Evolutionary conservation across 2,329 filamentous ascomycete genomes (phyloP).

Genomic region (Chrysoporthe deuterocubensis): DNA sequence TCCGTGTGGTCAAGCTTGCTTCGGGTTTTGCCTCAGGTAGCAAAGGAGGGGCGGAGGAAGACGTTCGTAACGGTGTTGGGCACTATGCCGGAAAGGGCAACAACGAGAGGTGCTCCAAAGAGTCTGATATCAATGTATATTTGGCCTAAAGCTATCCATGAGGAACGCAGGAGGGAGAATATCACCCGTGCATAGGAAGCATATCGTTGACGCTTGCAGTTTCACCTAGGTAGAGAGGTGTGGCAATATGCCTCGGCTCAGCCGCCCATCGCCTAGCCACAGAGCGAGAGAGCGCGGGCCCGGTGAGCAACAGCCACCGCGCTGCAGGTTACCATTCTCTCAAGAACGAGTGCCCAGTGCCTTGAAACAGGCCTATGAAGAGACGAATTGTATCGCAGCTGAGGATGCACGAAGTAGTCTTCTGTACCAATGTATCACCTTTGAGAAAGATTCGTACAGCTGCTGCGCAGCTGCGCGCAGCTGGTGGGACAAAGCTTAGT

Average conservation of each 20-base stretch:
- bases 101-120: neutral
- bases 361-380: neutral
- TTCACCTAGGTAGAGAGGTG: neutral
- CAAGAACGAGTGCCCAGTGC: neutral
- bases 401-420: neutral
- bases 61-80: neutral
- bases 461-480: slow-evolving; percentile 1
- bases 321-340: neutral
- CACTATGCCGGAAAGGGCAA: neutral
- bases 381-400: neutral
- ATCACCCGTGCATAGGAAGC: neutral
- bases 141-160: neutral
- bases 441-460: neutral
- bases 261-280: neutral
- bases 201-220: neutral
- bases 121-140: neutral
- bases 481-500: neutral
- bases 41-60: neutral
- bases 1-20: neutral
- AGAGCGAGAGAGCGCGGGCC: too few relatives aligned
- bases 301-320: neutral
- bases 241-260: slow-evolving; percentile 17
- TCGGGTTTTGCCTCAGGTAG: neutral
- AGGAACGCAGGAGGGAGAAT: neutral
- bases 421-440: neutral